Evolutionary conservation across 352 stramenopile species (phyloP).

Genomic region (Globisporangium camurandrum): DNA sequence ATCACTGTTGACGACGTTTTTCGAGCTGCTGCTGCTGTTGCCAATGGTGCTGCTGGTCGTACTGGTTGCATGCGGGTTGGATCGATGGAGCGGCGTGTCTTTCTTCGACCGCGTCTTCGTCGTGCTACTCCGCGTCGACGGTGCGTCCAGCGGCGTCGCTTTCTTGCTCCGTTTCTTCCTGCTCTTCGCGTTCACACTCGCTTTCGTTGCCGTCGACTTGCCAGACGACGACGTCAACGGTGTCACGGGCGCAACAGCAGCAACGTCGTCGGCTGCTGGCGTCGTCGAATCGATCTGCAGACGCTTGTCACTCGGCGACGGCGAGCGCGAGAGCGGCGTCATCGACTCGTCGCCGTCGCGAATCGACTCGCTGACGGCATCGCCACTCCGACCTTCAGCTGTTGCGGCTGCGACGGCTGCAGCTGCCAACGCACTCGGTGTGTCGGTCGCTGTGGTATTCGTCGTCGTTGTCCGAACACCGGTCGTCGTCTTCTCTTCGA

Average conservation of each 20-base stretch:
- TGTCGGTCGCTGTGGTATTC: constrained; percentile 26
- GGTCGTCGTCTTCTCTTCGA: constrained; percentile 88
- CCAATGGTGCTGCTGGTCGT: too few relatives aligned
- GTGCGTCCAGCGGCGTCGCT: constrained; percentile 28
- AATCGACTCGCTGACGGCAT: constrained; percentile 12
- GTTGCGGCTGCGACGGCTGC: not conserved
- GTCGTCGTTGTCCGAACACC: too few relatives aligned
- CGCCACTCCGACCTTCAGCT: not conserved
- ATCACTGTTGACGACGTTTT: constrained; percentile 83
- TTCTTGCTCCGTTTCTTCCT: constrained; percentile 83
- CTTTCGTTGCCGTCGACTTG: constrained; percentile 15
- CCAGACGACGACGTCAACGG: constrained; percentile 9
- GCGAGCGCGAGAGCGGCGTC: constrained; percentile 40
- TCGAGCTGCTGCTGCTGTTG: constrained; percentile 39
- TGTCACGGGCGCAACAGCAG: not conserved
- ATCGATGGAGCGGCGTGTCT: constrained; percentile 24
- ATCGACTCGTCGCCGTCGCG: constrained; percentile 19
- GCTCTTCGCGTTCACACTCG: constrained; percentile 27
- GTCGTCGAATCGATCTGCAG: constrained; percentile 21
- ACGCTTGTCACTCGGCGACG: constrained; percentile 34
- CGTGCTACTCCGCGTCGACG: constrained; percentile 51
- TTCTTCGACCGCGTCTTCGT: constrained; percentile 71
- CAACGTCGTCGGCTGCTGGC: not conserved
- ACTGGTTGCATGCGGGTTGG: too few relatives aligned
- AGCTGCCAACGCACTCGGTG: not conserved